Evolutionary conservation across 78 protist species (phyloP).

Genomic region (Blattamonas nauphoetae): DNA sequence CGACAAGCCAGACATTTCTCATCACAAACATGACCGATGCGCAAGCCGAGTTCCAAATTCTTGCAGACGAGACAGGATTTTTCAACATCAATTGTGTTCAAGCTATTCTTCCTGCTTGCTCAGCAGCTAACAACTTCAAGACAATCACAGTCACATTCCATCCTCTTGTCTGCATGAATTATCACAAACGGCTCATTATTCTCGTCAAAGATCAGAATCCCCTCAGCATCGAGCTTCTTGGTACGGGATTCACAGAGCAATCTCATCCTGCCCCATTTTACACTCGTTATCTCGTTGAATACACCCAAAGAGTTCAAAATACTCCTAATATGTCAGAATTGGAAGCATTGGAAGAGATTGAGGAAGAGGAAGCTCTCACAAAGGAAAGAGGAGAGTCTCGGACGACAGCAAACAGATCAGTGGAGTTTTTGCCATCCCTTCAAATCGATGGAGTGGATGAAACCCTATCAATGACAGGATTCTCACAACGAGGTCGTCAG

Average conservation of each 20-base stretch:
- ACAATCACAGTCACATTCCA: neutral
- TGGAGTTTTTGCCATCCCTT: too few species aligned
- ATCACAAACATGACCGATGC: neutral
- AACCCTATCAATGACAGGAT: too few species aligned
- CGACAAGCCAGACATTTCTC: neutral
- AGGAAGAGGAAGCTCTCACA: too few species aligned
- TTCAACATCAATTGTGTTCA: neutral
- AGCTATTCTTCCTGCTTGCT: neutral
- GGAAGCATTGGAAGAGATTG: too few species aligned
- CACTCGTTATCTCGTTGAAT: neutral
- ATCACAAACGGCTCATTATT: neutral
- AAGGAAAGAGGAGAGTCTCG: too few species aligned
- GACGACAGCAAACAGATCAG: too few species aligned
- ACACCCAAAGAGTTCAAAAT: too few species aligned
- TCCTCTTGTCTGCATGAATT: neutral
- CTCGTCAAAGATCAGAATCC: neutral
- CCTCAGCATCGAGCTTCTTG: neutral
- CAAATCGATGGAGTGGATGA: too few species aligned
- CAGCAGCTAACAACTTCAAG: neutral
- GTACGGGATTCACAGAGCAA: neutral
- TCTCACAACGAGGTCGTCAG: too few species aligned
- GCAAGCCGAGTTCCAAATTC: neutral
- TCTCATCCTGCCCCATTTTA: neutral
- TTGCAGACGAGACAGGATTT: neutral
- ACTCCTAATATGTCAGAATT: too few species aligned